These are phyloP conservation scores for Ustilago curta DNA, from an alignment of 1,284 basidiomycete species.

Conservation along the genomic window DNA sequence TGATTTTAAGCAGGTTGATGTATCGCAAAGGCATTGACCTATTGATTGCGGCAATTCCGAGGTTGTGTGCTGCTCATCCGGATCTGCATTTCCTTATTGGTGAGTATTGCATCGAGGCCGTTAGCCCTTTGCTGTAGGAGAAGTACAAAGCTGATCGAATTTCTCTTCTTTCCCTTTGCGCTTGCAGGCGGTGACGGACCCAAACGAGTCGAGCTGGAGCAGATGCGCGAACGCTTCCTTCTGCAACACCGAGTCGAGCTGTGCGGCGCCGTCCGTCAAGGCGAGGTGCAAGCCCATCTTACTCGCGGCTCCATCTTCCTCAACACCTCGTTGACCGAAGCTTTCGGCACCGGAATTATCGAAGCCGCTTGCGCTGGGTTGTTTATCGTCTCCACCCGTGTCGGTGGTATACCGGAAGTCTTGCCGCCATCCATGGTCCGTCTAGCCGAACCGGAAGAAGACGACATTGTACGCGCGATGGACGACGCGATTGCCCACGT, in stretches of 20 bases:
- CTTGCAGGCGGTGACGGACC: conserved; percentile 82
- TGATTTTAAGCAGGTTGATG: conserved; percentile 92
- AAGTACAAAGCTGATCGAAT: not conserved
- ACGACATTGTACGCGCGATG: conserved; percentile 85
- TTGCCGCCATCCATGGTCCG: conserved; percentile 93
- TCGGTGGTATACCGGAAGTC: conserved; percentile 96
- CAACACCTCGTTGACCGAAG: conserved; percentile 94
- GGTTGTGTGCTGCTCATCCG: conserved; percentile 85
- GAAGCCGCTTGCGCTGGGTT: conserved; percentile 95
- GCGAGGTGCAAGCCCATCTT: conserved; percentile 85
- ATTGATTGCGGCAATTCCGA: conserved; percentile 88
- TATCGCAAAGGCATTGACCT: conserved; percentile 98
- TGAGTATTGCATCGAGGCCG: conserved; percentile 67
- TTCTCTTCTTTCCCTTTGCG: not conserved
- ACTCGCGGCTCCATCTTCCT: conserved; percentile 88
- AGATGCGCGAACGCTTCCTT: conserved; percentile 91
- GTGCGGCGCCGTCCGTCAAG: conserved; percentile 82
- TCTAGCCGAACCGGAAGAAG: conserved; percentile 89
- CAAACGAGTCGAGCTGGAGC: conserved; percentile 91
- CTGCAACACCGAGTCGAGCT: conserved; percentile 91
- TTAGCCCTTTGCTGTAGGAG: too few relatives aligned
- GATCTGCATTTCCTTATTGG: conserved; percentile 90
- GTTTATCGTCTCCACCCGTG: conserved; percentile 91
- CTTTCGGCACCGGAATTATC: conserved; percentile 94
- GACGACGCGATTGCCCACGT: conserved; percentile 83